Evolutionary conservation across 345 rosid genomes (phyloP).

Genomic region (Clausena lansium): DNA sequence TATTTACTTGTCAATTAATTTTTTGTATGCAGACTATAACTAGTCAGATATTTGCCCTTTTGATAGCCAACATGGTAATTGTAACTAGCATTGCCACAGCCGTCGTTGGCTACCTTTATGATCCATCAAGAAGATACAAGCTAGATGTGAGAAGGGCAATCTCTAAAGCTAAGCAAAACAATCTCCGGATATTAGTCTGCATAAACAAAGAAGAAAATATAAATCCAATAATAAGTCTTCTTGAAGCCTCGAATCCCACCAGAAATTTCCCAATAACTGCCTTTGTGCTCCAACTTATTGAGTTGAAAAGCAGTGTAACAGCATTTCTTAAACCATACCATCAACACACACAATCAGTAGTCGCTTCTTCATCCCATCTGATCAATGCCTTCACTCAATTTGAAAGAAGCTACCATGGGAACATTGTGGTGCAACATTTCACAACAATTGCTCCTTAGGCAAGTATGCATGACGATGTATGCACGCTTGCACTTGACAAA

Average conservation of each 20-base stretch:
- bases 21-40: not conserved
- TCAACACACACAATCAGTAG: not conserved
- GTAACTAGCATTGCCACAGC: constrained; percentile 25
- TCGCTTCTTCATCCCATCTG: not conserved
- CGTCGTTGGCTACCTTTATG: constrained; percentile 24
- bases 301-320: constrained; percentile 31
- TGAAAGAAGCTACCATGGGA: constrained; percentile 2
- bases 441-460: constrained; percentile 28
- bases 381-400: constrained; percentile 27
- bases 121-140: constrained; percentile 35
- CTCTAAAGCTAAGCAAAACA: constrained; percentile 11
- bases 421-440: constrained; percentile 19
- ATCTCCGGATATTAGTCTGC: constrained; percentile 32
- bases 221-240: constrained; percentile 25
- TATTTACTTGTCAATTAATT: not conserved
- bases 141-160: constrained; percentile 26
- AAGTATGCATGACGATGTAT: constrained; percentile 28
- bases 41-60: not conserved
- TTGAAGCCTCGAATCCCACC: constrained; percentile 29
- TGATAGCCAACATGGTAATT: not conserved
- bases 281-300: constrained; percentile 25
- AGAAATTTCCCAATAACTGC: constrained; percentile 13
- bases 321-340: constrained; percentile 24
- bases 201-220: constrained; percentile 25
- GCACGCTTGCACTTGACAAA: constrained; percentile 27